These are phyloP conservation scores for Jacaranda mimosifolia DNA, from an alignment of 257 asterid genomes.

Conservation along the genomic window DNA sequence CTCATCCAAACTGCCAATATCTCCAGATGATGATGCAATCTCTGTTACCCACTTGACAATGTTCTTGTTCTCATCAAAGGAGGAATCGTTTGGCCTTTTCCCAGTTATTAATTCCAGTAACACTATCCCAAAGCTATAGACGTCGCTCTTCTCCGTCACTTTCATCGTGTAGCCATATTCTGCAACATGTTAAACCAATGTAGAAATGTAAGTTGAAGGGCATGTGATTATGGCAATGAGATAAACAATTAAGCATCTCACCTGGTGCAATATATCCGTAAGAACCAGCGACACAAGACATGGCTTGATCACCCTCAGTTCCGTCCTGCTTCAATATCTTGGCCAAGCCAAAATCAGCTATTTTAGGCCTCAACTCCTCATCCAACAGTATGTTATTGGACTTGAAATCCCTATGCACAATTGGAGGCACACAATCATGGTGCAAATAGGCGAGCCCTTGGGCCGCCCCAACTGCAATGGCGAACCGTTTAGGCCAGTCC, in stretches of 20 bases:
- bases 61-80: slow-evolving; percentile 62
- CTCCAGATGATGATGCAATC: slow-evolving; percentile 40
- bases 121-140: slow-evolving; percentile 82
- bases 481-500: slow-evolving; percentile 1
- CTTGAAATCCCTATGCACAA: slow-evolving; percentile 44
- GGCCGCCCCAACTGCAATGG: background rate
- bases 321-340: background rate
- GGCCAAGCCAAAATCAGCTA: slow-evolving; percentile 20
- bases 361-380: slow-evolving; percentile 40
- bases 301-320: background rate
- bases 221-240: background rate
- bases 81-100: slow-evolving; percentile 62
- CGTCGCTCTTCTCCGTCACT: slow-evolving; percentile 84
- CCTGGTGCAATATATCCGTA: background rate
- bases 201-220: background rate
- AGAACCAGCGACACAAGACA: slow-evolving; percentile 11
- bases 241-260: background rate
- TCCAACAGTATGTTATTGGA: slow-evolving; percentile 45
- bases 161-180: slow-evolving; percentile 80
- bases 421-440: slow-evolving; percentile 46
- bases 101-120: slow-evolving; percentile 71
- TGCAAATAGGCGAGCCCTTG: slow-evolving; percentile 13
- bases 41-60: slow-evolving; percentile 75
- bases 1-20: slow-evolving; percentile 38
- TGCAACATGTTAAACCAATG: slow-evolving; percentile 39